Percentiles rank a stretch among this genome's conserved stretches.
phyloP scores from a whole-genome alignment of 2,329 filamentous ascomycete genomes.

The Lachnellula willkommii region DNA sequence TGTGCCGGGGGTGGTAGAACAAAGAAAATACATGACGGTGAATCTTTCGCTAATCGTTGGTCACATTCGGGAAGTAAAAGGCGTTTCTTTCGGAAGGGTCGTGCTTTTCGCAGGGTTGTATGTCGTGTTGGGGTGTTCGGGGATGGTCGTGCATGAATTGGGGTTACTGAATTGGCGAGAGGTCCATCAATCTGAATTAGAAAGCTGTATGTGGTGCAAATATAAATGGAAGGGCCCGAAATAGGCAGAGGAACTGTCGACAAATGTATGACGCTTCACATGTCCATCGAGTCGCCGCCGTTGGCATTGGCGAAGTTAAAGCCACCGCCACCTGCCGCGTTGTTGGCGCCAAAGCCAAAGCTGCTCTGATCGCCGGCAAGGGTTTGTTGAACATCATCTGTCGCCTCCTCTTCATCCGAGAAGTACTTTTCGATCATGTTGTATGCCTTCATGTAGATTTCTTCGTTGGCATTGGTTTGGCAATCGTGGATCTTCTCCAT shows the following conservation, averaged over 20 bases:
- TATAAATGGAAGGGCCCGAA: conserved; percentile 11
- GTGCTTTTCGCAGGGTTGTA: conserved; percentile 1
- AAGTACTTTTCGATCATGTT: conserved; percentile 99
- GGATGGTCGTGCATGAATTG: conserved; percentile 2
- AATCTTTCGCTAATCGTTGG: conserved; percentile 34
- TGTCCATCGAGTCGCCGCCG: conserved; percentile 68
- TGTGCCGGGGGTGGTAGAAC: conserved; percentile 28
- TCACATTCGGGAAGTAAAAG: conserved; percentile 26
- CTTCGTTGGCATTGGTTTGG: conserved; percentile 99
- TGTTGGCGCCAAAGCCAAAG: conserved; percentile 72
- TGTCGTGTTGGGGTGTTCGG: conserved; percentile 11
- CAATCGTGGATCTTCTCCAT: conserved; percentile 99
- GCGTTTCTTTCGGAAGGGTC: conserved; percentile 16
- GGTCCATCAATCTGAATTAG: conserved; percentile 26
- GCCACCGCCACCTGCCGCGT: conserved; percentile 66
- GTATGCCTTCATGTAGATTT: conserved; percentile 99
- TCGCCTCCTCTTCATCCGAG: conserved; percentile 88
- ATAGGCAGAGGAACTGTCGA: conserved; percentile 15
- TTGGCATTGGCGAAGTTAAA: conserved; percentile 91
- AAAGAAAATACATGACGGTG: conserved; percentile 34
- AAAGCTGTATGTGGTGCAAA: conserved; percentile 21
- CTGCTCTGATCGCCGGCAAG: conserved; percentile 59
- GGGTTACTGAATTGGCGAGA: conserved; percentile 9
- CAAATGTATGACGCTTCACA: conserved; percentile 43
- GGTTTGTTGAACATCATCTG: conserved; percentile 61